Evolutionary conservation across 768 basidiomycete genomes (phyloP), one percentile per base, ranked within the genome.

Genomic region (Leccinum imitatum): DNA sequence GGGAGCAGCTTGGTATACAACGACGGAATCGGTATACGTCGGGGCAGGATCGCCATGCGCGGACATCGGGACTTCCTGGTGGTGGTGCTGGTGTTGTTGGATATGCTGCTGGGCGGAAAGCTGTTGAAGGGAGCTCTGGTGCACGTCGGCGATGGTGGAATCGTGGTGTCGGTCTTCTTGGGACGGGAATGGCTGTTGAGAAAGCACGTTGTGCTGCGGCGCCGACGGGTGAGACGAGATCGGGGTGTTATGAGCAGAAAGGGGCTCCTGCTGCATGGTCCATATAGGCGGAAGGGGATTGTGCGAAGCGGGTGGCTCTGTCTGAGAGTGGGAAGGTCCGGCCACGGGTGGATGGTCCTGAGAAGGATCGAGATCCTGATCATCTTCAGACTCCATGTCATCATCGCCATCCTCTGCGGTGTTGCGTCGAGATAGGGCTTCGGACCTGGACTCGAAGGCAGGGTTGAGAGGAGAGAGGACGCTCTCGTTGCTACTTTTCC

Each of bases 401-500:
- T 71, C 71, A 33, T 72, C 70, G 25, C 64, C 68, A 31, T 75
- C 75, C 9, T 75, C 74, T 48, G 61, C 69, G 64, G 65, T 68
- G 58, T 69, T 64, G 27, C 65, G 71, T 48, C 68, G 63, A 21
- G 67, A 65, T n/a, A 69, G 62, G 17, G 59, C 64, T 47, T 75
- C 74, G 17, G 71, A 67, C 33, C 70, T 71, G 33, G 66, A 65
- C 56, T 77, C 74, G 59, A 76, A 79, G n/a, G 75, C 71, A 55
- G 77, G 74, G 44, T 76, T 78, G 44, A 77, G 69, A 30, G 76
- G 77, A n/a, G 78, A 76, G 17, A 77, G 67, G 23, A 69, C 75
- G 53, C 69, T 67, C 62, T 69, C 66, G 5, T 73, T 73, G 51
- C 71, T 72, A n/a, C 69, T 53, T 67, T 75, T 68, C 77, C 82